Evolutionary conservation across 352 stramenopile species (phyloP), one percentile per base, ranked within the genome.

Genomic region (Globisporangium alternatum): DNA sequence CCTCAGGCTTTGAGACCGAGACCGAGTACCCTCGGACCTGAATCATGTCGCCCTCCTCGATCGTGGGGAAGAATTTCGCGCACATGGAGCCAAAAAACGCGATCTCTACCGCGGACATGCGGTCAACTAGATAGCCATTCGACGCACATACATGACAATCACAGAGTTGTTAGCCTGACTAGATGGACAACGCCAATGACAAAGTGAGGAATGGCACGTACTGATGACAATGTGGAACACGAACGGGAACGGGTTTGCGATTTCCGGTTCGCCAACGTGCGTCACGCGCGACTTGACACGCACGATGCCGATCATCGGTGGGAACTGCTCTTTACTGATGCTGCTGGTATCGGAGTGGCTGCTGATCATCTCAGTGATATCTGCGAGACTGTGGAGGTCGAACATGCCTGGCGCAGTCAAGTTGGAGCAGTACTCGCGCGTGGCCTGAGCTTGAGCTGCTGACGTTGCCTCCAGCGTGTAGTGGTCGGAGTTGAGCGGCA

Each of bases 31-130:
- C 76, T 56, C 76, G 56, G 13, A 90, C 58, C 51, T 89, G 80
- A 25, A 89, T 59, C 22, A 89, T 60, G 45, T 91, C 83, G 35
- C 83, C 80, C 64, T 91, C 83, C 15, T 85, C 60, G 30, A 91
- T 56, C 0, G 66, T 62, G 15, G 80, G 35, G 62, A 80, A 89
- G 64, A 83, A 81, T 44, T 76, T 81, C 1, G 80, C 81, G 13
- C 78, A 88, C 76, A 83, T 84, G 2, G 80, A 79, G 0, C 83
- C 83, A 19, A 86, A 86, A 56, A 91, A 91, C n/a, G 80, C 71
- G 15, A 90, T 60, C 60, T 90, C 83, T 9, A 85, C 67, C 0
- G 69, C 74, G 0, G 66, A 68, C 2, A 65, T 62, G 7, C 55
- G n/a, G 60, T 91, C 83, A 19, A 76, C 83, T 91, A 51, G 12